Conservation (phyloP, 441 rosid species). For the Erysimum cheiri region DNA sequence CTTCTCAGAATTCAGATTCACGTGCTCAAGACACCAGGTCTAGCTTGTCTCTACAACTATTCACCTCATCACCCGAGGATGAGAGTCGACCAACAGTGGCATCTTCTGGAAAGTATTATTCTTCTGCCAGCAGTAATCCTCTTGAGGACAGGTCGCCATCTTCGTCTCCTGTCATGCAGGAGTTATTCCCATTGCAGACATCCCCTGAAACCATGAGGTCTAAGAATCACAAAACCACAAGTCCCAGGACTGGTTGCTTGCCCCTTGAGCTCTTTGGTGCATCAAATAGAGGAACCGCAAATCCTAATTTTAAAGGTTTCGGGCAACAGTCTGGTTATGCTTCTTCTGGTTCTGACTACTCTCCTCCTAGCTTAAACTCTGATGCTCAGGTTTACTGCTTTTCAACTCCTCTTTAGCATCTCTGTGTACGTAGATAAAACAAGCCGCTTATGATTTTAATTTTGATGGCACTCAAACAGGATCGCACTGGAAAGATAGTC, state of each 20-base stretch:
- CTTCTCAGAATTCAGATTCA: slow-evolving; percentile 70
- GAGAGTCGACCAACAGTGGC: slow-evolving; percentile 72
- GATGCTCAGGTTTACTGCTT: slow-evolving; percentile 70
- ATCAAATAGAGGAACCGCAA: slow-evolving; percentile 54
- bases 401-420: slow-evolving; percentile 19
- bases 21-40: slow-evolving; percentile 61
- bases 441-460: slow-evolving; percentile 4
- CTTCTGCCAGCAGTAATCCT: slow-evolving; percentile 90
- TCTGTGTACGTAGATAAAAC: neutral
- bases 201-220: slow-evolving; percentile 60
- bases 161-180: slow-evolving; percentile 76
- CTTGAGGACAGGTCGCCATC: slow-evolving; percentile 77
- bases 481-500: slow-evolving; percentile 79
- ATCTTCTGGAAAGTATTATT: slow-evolving; percentile 79
- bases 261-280: slow-evolving; percentile 82
- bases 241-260: slow-evolving; percentile 50
- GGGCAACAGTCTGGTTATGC: slow-evolving; percentile 76
- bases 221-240: slow-evolving; percentile 52
- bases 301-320: slow-evolving; percentile 55
- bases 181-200: slow-evolving; percentile 76
- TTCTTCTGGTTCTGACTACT: slow-evolving; percentile 92
- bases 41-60: slow-evolving; percentile 77
- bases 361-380: slow-evolving; percentile 81
- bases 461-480: slow-evolving; percentile 50
- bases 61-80: slow-evolving; percentile 76